These are phyloP conservation scores for Agastache rugosa DNA, from an alignment of 257 asterid species.

Conservation along the genomic window DNA sequence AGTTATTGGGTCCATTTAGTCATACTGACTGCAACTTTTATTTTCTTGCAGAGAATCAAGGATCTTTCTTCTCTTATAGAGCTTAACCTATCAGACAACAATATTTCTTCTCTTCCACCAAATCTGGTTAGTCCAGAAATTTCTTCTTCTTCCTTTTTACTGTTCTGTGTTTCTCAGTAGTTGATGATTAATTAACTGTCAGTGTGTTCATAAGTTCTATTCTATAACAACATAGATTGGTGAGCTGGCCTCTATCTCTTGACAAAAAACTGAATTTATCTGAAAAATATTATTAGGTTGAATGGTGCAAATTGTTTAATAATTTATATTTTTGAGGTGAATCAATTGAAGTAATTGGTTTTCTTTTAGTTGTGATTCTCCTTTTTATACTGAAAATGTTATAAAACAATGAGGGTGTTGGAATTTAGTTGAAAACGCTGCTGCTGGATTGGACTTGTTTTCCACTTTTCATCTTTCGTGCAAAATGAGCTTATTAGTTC, in stretches of 20 bases:
- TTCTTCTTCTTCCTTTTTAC: conserved; percentile 20
- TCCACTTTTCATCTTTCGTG: background rate
- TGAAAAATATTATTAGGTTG: conserved; percentile 9
- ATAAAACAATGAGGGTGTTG: background rate
- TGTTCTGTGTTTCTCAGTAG: conserved; percentile 22
- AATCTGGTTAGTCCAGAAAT: conserved; percentile 61
- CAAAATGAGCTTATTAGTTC: background rate
- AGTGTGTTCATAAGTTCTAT: conserved; percentile 11
- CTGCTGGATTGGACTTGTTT: background rate
- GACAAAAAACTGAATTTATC: conserved; percentile 9
- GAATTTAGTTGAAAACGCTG: background rate
- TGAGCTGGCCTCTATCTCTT: background rate
- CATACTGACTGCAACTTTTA: conserved; percentile 29
- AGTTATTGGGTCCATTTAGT: conserved; percentile 18
- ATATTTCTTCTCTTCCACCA: conserved; percentile 82
- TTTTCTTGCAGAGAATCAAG: conserved; percentile 70
- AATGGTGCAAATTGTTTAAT: too few relatives aligned
- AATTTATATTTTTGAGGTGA: too few relatives aligned
- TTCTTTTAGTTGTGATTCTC: conserved; percentile 20
- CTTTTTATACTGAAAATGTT: conserved; percentile 24
- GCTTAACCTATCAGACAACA: conserved; percentile 88
- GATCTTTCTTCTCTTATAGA: conserved; percentile 71
- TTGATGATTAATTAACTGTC: conserved; percentile 30
- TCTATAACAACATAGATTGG: conserved; percentile 11
- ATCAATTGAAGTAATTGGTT: conserved; percentile 20